A percentile compares a stretch with the other conserved stretches of the same genome.
Conservation (phyloP, 73 alveolate genomes). For the Paramecium tetraurelia region DNA sequence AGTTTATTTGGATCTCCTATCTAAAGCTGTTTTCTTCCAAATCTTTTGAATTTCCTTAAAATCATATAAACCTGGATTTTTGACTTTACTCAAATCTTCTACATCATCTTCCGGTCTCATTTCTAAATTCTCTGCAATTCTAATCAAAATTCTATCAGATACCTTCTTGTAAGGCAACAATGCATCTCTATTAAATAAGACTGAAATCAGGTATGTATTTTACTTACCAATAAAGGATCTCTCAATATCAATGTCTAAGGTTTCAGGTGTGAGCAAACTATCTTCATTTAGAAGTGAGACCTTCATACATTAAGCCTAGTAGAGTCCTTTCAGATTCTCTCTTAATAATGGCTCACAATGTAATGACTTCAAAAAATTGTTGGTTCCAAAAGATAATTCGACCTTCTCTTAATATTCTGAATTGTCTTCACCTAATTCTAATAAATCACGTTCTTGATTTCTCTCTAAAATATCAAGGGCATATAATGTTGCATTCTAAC, state of each 20-base stretch:
- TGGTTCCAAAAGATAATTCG: conserved; percentile 69
- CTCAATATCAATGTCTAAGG: conserved; percentile 77
- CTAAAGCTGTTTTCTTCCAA: conserved; percentile 52
- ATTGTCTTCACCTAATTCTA: conserved; percentile 68
- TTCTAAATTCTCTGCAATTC: conserved; percentile 79
- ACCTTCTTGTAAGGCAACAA: conserved; percentile 72
- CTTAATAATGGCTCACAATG: conserved; percentile 63
- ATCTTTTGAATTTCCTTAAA: conserved; percentile 35
- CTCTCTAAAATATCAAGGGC: conserved; percentile 72
- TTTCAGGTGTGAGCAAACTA: conserved; percentile 51
- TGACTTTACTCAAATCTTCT: conserved; percentile 46
- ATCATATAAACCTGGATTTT: conserved; percentile 38
- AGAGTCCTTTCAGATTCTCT: conserved; percentile 58
- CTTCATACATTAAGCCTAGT: conserved; percentile 62
- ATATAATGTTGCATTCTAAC: conserved; percentile 73
- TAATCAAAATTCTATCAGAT: conserved; percentile 74
- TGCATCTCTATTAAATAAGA: conserved; percentile 65
- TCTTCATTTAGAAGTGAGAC: conserved; percentile 71
- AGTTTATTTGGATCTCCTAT: conserved; percentile 42
- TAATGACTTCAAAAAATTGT: conserved; percentile 76
- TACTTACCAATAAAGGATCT: conserved; percentile 73
- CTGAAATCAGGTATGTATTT: conserved; percentile 60
- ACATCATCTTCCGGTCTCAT: conserved; percentile 56
- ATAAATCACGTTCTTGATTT: conserved; percentile 71
- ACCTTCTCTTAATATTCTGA: conserved; percentile 74